Evolutionary conservation across 2,329 filamentous ascomycete genomes (phyloP).

Genomic region (Teratosphaeria destructans): DNA sequence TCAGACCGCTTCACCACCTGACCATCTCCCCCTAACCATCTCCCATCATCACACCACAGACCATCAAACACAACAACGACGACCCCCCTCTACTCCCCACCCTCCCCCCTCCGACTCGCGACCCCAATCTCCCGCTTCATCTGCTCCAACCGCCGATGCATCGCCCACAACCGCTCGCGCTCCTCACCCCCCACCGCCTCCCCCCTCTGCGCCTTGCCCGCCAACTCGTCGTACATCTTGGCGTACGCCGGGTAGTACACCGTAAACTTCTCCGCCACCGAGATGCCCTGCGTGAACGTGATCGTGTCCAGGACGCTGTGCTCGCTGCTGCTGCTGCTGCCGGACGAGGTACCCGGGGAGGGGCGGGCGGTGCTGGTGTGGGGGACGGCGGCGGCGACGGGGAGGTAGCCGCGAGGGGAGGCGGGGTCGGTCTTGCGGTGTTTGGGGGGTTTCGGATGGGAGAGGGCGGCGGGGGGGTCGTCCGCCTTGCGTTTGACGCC

Average conservation of each 20-base stretch:
- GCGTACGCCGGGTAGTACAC: slow-evolving; percentile 49
- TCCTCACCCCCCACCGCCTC: slow-evolving; percentile 30
- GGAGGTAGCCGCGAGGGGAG: neutral
- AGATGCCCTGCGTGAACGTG: slow-evolving; percentile 34
- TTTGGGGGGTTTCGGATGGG: slow-evolving; percentile 15
- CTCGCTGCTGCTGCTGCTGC: slow-evolving; percentile 19
- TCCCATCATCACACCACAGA: no score
- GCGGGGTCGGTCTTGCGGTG: slow-evolving; percentile 18
- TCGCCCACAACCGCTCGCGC: slow-evolving; percentile 42
- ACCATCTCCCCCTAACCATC: no score
- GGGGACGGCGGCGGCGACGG: no score
- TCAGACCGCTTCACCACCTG: no score
- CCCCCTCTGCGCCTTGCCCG: slow-evolving; percentile 23
- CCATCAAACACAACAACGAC: no score
- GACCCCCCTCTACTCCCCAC: neutral
- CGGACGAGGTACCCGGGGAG: slow-evolving; percentile 8
- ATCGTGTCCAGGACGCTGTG: slow-evolving; percentile 14
- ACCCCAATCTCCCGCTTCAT: slow-evolving; percentile 48
- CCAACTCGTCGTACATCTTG: slow-evolving; percentile 41
- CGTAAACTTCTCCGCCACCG: slow-evolving; percentile 44
- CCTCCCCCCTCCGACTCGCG: slow-evolving; percentile 21
- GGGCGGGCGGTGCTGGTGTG: slow-evolving; percentile 10
- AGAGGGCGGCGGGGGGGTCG: slow-evolving; percentile 21
- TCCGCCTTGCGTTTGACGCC: slow-evolving; percentile 37
- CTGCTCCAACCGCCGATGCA: slow-evolving; percentile 43